phyloP scores from a whole-genome alignment of 192 early-diverging fungal species.

The Powellomyces hirtus region DNA sequence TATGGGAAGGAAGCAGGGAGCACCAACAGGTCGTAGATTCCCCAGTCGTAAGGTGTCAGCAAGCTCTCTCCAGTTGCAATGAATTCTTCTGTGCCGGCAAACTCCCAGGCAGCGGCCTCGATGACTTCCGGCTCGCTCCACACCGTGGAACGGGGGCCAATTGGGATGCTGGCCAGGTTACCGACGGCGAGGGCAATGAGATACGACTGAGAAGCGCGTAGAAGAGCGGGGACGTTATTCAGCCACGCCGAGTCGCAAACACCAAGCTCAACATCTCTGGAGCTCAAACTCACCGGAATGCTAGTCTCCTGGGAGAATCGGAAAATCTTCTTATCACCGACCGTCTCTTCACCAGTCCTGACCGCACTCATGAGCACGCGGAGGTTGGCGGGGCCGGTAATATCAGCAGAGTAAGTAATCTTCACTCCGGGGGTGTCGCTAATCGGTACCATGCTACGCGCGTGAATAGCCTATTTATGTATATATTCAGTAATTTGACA shows the following conservation, averaged over 20 bases:
- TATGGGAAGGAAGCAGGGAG: slow-evolving; percentile 20
- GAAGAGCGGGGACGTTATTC: not conserved
- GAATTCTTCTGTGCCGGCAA: slow-evolving; percentile 63
- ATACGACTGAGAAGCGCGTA: slow-evolving; percentile 55
- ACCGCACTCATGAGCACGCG: slow-evolving; percentile 95
- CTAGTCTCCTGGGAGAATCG: slow-evolving; percentile 81
- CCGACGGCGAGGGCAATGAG: slow-evolving; percentile 93
- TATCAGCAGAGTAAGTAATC: slow-evolving; percentile 76
- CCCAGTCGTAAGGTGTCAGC: slow-evolving; percentile 93
- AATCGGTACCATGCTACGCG: slow-evolving; percentile 78
- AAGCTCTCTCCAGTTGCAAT: slow-evolving; percentile 53
- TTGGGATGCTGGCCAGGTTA: slow-evolving; percentile 73
- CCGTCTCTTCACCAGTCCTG: slow-evolving; percentile 49
- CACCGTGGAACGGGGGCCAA: slow-evolving; percentile 92
- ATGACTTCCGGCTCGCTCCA: slow-evolving; percentile 94
- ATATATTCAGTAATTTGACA: not conserved
- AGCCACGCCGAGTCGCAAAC: no score
- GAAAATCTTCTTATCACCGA: slow-evolving; percentile 59
- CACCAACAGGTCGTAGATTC: slow-evolving; percentile 86
- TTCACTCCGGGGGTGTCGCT: slow-evolving; percentile 65
- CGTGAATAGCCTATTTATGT: slow-evolving; percentile 76
- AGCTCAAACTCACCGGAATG: slow-evolving; percentile 46
- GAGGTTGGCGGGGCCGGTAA: slow-evolving; percentile 72
- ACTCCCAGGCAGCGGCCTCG: slow-evolving; percentile 91
- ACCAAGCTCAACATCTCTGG: not conserved